Evolutionary conservation across 345 rosid species (phyloP).

Genomic region (Citrus inodora): DNA sequence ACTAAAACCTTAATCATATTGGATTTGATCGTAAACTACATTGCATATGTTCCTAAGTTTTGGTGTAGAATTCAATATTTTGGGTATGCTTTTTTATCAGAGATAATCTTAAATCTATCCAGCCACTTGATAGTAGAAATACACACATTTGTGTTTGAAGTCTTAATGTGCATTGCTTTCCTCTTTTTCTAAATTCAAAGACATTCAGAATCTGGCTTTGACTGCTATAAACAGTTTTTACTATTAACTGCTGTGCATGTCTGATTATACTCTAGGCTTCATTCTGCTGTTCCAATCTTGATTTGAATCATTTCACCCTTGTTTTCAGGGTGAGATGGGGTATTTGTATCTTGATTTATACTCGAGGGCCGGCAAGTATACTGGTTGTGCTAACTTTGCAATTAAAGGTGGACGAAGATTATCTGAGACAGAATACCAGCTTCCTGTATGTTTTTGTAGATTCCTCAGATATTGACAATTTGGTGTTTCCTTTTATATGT

Average conservation of each 20-base stretch:
- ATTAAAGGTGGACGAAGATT: constrained; percentile 79
- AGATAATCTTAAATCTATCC: too few species aligned
- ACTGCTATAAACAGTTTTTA: background rate
- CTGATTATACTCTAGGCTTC: background rate
- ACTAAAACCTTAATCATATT: background rate
- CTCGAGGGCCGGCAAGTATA: constrained; percentile 82
- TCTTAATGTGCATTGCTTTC: background rate
- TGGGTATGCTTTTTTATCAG: background rate
- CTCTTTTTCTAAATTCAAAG: background rate
- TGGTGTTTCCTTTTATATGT: constrained; percentile 1
- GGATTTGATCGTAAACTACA: background rate
- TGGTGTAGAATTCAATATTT: background rate
- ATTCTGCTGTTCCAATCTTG: constrained; percentile 8
- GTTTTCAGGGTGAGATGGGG: constrained; percentile 87
- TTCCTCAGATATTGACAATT: background rate
- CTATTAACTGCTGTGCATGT: background rate
- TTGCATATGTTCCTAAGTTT: background rate
- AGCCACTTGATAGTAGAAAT: background rate
- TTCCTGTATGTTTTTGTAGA: constrained; percentile 61
- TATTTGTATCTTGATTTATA: constrained; percentile 86
- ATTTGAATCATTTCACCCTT: constrained; percentile 15
- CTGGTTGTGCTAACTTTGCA: constrained; percentile 97
- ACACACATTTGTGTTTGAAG: background rate
- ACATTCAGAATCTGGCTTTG: background rate
- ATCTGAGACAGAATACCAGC: constrained; percentile 87